Base-by-base conservation (phyloP, 148 eudicot species). In the Dysphania ambrosioides region DNA sequence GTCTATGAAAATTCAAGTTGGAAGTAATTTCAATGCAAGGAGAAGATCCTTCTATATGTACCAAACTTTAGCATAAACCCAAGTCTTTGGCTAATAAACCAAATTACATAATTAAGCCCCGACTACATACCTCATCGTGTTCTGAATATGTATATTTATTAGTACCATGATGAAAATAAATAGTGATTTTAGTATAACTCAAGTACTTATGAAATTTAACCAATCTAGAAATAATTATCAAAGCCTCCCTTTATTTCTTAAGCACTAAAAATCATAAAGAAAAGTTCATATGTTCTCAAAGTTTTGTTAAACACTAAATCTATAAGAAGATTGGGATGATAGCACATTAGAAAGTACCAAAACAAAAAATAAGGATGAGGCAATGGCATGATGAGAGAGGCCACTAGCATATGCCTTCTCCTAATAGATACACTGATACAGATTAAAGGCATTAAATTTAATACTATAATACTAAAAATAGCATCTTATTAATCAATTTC, bases 391-490 rank as follows among this genome's bases (percentile, higher is more conserved):
- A 81, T 91, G 97, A 34, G 97, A 92, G 76, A 87, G 91, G 68
- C 95, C 97, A 29, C 84, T 92, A 21, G 95, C 95, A 29, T 92
- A 92, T 81, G 97, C 97, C 32, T 92, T 92, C 74, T 87, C 95
- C 44, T 95, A 92, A 79, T 95, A 92, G 91, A 95, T 91, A 81
- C 32, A 74, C 8, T 21, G 44, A n/a, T n/a, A n/a, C n/a, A n/a
- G n/a, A n/a, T n/a, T n/a, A n/a, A n/a, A n/a, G n/a, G n/a, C n/a
- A n/a, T n/a, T n/a, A n/a, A n/a, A n/a, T n/a, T n/a, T n/a, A n/a
- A n/a, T n/a, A n/a, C n/a, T n/a, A n/a, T n/a, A n/a, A n/a, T n/a
- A n/a, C n/a, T n/a, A n/a, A n/a, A n/a, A n/a, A n/a, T n/a, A n/a
- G n/a, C n/a, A n/a, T n/a, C n/a, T n/a, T n/a, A n/a, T n/a, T n/a